A percentile compares a stretch with the other conserved stretches of the same genome.
phyloP scores from a whole-genome alignment of 225 moss, liverwort and hornwort species.

The Straminergon stramineum region DNA sequence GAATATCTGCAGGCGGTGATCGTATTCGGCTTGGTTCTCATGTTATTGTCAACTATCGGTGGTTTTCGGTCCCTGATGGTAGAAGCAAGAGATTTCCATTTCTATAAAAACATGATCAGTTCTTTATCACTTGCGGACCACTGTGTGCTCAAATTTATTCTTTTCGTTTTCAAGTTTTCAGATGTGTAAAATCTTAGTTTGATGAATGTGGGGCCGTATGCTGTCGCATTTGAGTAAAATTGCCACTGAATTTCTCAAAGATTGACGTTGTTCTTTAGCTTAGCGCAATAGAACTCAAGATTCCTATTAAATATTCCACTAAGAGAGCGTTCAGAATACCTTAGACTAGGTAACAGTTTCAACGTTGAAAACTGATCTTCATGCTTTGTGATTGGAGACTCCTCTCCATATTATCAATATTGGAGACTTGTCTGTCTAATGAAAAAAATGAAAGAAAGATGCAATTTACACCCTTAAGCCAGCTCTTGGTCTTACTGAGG shows the following conservation, averaged over 20 bases:
- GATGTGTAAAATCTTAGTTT: not conserved
- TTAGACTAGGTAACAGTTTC: not conserved
- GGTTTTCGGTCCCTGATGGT: constrained; percentile 28
- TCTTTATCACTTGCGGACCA: not conserved
- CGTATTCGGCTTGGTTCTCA: constrained; percentile 20
- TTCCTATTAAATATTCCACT: not conserved
- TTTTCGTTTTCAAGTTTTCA: not conserved
- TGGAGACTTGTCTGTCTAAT: not conserved
- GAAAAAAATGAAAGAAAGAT: not conserved
- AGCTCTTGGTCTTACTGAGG: not conserved
- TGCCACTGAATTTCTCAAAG: not conserved
- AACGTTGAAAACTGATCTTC: not conserved
- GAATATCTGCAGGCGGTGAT: constrained; percentile 26
- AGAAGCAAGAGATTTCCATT: constrained; percentile 18
- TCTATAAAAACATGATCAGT: constrained; percentile 18
- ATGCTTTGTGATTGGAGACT: not conserved
- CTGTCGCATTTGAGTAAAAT: not conserved
- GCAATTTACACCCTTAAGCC: not conserved
- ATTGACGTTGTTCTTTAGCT: not conserved
- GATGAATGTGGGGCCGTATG: not conserved
- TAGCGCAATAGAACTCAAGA: not conserved
- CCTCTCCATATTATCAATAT: not conserved
- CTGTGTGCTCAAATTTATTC: not conserved
- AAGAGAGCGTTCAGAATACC: not conserved
- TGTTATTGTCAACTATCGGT: constrained; percentile 33